Evolutionary conservation across 106 monocot genomes (phyloP).

Genomic region (Platanthera guangdongensis): DNA sequence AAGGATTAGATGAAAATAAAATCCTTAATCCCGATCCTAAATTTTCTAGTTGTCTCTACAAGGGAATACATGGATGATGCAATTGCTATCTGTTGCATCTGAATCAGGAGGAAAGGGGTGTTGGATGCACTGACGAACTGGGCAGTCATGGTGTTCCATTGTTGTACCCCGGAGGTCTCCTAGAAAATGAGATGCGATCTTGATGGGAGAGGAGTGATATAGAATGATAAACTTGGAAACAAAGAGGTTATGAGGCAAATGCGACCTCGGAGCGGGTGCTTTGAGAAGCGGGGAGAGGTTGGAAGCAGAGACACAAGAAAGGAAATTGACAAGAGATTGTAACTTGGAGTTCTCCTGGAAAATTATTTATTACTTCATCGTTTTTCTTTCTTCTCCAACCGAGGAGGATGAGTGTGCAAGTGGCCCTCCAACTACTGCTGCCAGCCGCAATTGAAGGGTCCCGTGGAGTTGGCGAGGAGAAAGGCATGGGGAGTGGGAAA

Average conservation of each 20-base stretch:
- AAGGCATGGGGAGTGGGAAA: no score
- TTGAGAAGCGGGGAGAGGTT: neutral
- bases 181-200: neutral
- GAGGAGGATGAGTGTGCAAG: no score
- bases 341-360: no score
- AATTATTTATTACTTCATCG: no score
- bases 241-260: neutral
- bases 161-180: neutral
- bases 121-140: conserved; percentile 76
- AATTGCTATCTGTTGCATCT: conserved; percentile 80
- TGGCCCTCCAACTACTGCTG: no score
- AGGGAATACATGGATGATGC: conserved; percentile 65
- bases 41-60: conserved; percentile 11
- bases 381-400: no score
- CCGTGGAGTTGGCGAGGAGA: no score
- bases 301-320: neutral
- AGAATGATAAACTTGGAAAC: neutral
- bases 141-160: conserved; percentile 74
- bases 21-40: neutral
- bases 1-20: neutral
- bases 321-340: neutral
- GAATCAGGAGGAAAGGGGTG: conserved; percentile 71
- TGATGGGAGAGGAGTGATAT: neutral
- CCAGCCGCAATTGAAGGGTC: no score
- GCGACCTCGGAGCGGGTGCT: neutral